Percentiles rank a stretch among this genome's conserved stretches.
phyloP scores from a whole-genome alignment of 192 early-diverging fungal species.

The Rhizoclosmatium globosum region DNA sequence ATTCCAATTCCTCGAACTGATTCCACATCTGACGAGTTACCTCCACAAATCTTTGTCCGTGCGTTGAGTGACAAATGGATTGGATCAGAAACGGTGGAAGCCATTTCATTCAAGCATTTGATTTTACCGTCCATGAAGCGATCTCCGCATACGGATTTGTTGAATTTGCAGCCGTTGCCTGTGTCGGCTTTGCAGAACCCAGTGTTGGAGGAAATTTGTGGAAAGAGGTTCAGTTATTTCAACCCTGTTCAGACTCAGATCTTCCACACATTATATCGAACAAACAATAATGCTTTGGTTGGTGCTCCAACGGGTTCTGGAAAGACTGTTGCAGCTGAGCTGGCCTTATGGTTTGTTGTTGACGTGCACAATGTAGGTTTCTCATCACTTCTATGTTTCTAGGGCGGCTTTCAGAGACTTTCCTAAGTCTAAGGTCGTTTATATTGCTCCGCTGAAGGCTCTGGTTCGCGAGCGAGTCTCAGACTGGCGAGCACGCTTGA shows the following conservation, averaged over 20 bases:
- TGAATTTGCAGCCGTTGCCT: slow-evolving; percentile 92
- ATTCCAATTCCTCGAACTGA: slow-evolving; percentile 78
- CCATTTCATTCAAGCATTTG: slow-evolving; percentile 92
- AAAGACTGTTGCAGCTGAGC: slow-evolving; percentile 95
- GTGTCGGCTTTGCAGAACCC: slow-evolving; percentile 83
- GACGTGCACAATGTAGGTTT: background rate
- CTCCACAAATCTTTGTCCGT: slow-evolving; percentile 90
- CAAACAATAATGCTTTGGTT: slow-evolving; percentile 83
- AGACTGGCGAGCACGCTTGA: slow-evolving; percentile 85
- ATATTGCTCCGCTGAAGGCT: slow-evolving; percentile 98
- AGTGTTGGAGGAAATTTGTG: slow-evolving; percentile 86
- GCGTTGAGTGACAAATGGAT: slow-evolving; percentile 97
- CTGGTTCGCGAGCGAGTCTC: slow-evolving; percentile 93
- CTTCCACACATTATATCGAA: slow-evolving; percentile 95
- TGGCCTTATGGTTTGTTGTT: slow-evolving; percentile 84
- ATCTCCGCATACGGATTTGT: slow-evolving; percentile 87
- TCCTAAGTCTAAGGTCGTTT: slow-evolving; percentile 88
- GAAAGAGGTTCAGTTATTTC: slow-evolving; percentile 89
- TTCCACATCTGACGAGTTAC: slow-evolving; percentile 77
- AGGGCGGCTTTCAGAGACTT: slow-evolving; percentile 81
- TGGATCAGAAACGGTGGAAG: slow-evolving; percentile 83
- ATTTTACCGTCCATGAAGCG: slow-evolving; percentile 84
- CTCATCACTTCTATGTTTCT: background rate
- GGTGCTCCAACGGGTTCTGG: slow-evolving; percentile 98
- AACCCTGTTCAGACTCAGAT: slow-evolving; percentile 99